A percentile compares a stretch with the other conserved stretches of the same genome.
Conservation (phyloP, 306 rosid genomes). For the Corylus americana region DNA sequence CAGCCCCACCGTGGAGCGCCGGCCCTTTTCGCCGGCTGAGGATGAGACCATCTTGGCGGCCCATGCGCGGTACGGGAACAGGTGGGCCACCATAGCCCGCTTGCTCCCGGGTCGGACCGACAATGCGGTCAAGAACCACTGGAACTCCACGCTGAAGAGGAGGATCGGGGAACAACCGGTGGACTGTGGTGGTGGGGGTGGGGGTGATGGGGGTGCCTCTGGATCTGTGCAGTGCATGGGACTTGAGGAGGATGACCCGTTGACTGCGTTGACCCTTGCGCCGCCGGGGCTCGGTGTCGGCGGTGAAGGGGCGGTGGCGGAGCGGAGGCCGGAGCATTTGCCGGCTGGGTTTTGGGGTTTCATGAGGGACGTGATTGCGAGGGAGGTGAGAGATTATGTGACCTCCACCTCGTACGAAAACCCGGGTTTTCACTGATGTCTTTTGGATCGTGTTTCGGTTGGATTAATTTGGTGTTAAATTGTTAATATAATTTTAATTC, state of each 20-base stretch:
- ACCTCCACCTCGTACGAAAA: slow-evolving; percentile 60
- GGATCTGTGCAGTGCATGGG: slow-evolving; percentile 2
- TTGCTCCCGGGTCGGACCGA: slow-evolving; percentile 91
- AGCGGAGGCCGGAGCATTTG: slow-evolving; percentile 35
- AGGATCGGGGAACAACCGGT: slow-evolving; percentile 34
- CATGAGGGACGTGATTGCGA: slow-evolving; percentile 84
- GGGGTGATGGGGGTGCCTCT: slow-evolving; percentile 16
- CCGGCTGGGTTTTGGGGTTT: slow-evolving; percentile 81
- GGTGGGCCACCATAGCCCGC: slow-evolving; percentile 98
- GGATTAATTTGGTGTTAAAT: neutral
- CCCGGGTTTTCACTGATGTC: slow-evolving; percentile 37
- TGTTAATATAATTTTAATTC: neutral
- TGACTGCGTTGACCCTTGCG: slow-evolving; percentile 90
- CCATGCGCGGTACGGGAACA: slow-evolving; percentile 71
- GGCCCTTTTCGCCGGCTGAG: slow-evolving; percentile 76
- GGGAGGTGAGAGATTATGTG: slow-evolving; percentile 84
- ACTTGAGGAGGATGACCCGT: slow-evolving; percentile 55
- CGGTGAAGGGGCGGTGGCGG: neutral
- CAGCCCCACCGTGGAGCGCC: slow-evolving; percentile 83
- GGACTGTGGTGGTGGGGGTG: neutral
- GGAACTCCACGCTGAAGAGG: slow-evolving; percentile 94
- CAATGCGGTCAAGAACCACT: slow-evolving; percentile 92
- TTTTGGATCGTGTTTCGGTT: neutral
- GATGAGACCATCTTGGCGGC: slow-evolving; percentile 79
- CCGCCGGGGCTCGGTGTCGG: slow-evolving; percentile 60